These are phyloP conservation scores for Tolypocladium capitatum DNA, from an alignment of 2,329 filamentous ascomycete species.

Conservation along the genomic window DNA sequence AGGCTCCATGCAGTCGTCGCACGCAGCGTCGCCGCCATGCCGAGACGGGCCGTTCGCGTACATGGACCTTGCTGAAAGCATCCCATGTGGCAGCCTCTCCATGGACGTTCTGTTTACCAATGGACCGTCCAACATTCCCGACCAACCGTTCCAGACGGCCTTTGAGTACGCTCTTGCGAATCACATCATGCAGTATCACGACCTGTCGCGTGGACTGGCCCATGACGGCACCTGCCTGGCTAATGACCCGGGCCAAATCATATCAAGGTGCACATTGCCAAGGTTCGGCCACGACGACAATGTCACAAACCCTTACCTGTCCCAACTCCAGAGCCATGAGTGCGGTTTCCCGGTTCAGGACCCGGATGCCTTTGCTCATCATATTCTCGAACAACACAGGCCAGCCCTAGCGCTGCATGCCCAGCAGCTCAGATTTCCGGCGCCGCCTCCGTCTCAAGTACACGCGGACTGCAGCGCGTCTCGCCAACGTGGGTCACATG, in stretches of 20 bases:
- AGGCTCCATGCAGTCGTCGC: slow-evolving; percentile 5
- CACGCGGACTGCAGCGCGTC: neutral
- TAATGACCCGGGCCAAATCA: slow-evolving; percentile 12
- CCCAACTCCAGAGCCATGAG: slow-evolving; percentile 8
- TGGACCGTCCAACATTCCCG: slow-evolving; percentile 1
- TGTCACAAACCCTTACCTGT: slow-evolving; percentile 5
- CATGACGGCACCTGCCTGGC: slow-evolving; percentile 14
- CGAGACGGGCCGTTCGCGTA: slow-evolving; percentile 3
- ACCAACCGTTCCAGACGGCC: slow-evolving; percentile 8
- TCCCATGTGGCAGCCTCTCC: slow-evolving; percentile 11
- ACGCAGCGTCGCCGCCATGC: slow-evolving; percentile 1
- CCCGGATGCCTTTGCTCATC: slow-evolving; percentile 13
- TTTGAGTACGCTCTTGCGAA: slow-evolving; percentile 13
- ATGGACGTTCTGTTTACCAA: slow-evolving; percentile 6
- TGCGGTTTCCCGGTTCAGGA: slow-evolving; percentile 17
- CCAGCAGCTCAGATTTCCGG: slow-evolving; percentile 5
- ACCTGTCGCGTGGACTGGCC: slow-evolving; percentile 10
- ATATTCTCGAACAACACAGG: slow-evolving; percentile 16
- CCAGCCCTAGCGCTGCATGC: slow-evolving; percentile 5
- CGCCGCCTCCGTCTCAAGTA: neutral
- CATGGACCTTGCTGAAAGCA: slow-evolving; percentile 4
- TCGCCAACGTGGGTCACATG: neutral
- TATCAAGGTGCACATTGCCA: slow-evolving; percentile 15
- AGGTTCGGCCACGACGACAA: slow-evolving; percentile 7
- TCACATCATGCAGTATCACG: slow-evolving; percentile 18